Evolutionary conservation across 2,329 filamentous ascomycete species (phyloP).

Genomic region (Xylariaceae sp.): DNA sequence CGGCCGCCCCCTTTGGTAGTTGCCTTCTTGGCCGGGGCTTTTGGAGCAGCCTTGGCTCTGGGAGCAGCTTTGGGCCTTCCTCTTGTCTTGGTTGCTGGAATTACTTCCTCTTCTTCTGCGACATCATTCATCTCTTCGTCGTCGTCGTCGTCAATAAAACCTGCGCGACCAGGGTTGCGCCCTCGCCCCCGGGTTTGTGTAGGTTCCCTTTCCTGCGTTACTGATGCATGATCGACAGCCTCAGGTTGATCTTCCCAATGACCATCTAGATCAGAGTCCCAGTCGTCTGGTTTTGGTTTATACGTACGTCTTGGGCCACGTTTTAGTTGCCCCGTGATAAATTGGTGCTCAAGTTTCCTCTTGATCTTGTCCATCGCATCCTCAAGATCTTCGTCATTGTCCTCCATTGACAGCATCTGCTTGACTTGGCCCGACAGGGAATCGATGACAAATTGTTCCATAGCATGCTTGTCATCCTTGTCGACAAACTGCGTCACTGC

Average conservation of each 20-base stretch:
- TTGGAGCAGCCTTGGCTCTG: constrained; percentile 36
- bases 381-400: constrained; percentile 65
- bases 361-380: constrained; percentile 71
- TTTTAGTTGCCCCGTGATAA: constrained; percentile 60
- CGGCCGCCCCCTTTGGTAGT: constrained; percentile 44
- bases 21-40: constrained; percentile 43
- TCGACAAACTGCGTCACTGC: constrained; percentile 90
- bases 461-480: constrained; percentile 90
- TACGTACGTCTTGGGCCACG: constrained; percentile 50
- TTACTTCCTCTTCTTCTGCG: constrained; percentile 49
- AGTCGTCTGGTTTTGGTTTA: constrained; percentile 72
- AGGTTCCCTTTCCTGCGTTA: constrained; percentile 14
- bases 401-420: constrained; percentile 62
- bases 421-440: constrained; percentile 67
- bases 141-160: constrained; percentile 42
- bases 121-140: constrained; percentile 46
- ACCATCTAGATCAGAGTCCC: constrained; percentile 89
- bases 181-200: constrained; percentile 29
- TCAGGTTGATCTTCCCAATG: constrained; percentile 77
- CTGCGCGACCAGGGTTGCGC: constrained; percentile 34
- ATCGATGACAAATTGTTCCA: constrained; percentile 75
- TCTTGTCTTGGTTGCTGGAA: constrained; percentile 23
- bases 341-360: constrained; percentile 65
- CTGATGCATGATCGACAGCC: constrained; percentile 48
- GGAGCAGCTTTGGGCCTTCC: constrained; percentile 35